These are phyloP conservation scores for Arctium lappa DNA, from an alignment of 129 eudicot species.

Conservation along the genomic window DNA sequence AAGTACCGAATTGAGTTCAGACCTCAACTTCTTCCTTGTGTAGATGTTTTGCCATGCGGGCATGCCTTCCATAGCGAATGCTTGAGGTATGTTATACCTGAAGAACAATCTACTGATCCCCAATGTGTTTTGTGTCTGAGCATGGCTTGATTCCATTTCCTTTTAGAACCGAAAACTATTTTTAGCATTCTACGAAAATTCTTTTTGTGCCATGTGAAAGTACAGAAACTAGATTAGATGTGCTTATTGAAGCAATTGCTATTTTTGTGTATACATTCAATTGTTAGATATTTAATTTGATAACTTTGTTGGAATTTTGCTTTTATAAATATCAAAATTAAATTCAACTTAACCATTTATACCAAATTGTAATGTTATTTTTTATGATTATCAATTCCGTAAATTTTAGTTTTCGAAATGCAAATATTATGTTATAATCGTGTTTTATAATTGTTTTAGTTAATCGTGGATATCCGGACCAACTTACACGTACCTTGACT, in stretches of 20 bases:
- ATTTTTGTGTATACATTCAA: neutral
- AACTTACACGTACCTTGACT: too few relatives aligned
- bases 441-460: too few relatives aligned
- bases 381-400: too few relatives aligned
- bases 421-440: too few relatives aligned
- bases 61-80: slow-evolving; percentile 39
- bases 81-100: neutral
- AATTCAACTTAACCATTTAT: too few relatives aligned
- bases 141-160: neutral
- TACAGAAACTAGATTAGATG: slow-evolving; percentile 1
- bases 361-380: too few relatives aligned
- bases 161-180: neutral
- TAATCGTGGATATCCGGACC: too few relatives aligned
- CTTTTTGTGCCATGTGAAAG: neutral
- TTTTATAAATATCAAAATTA: neutral
- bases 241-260: neutral
- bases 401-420: too few relatives aligned
- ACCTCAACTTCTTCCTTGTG: slow-evolving; percentile 26
- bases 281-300: neutral
- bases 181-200: neutral
- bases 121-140: slow-evolving; percentile 29
- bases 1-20: neutral
- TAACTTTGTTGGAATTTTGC: neutral
- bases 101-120: slow-evolving; percentile 25
- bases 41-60: slow-evolving; percentile 34